Evolutionary conservation across 2,329 filamentous ascomycete species (phyloP), one percentile per base, ranked within the genome.

Genomic region (Ophiostoma ips): DNA sequence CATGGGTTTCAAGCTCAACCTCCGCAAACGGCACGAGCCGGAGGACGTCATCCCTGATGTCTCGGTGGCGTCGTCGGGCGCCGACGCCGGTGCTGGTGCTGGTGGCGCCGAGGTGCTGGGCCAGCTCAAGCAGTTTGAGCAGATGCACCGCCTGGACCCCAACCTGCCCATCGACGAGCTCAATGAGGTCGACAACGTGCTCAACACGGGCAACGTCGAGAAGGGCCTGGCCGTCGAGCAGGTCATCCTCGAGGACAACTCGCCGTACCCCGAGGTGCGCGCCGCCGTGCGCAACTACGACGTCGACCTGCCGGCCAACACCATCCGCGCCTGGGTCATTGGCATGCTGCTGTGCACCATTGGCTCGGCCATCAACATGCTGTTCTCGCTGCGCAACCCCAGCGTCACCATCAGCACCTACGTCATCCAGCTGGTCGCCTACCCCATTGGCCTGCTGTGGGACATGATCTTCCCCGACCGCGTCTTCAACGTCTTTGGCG

Each of bases 201-300:
- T 80, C 43, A 64, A 70, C 38, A 71, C 70, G 2, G 68, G 71
- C 52, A 74, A 79, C 62, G 67, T 71, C 55, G 74, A 73, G 57
- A 73, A 75, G 61, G 75, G 74, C 50, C 63, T 75, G 46, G 70
- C 72, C 52, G 71, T 81, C 56, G 75, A 79, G 57, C 71, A 75
- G 56, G 73, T 76, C 44, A 64, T 75, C 52, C 68, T 80, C 58
- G 71, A 81, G 59, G 77, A 83, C 51, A 78, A 83, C 61, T 83
- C 79, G 45, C 79, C 79, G 2, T 83, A 83, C 58, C 76, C 77
- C 35, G 79, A 83, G 65, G 77, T 80, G 62, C 56, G 68, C 59
- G 50, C 44, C 33, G 44, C 44, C 28, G 52, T 54, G 28, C 52
- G 52, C 52, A 54, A 53, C 48, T 54, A 54, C 48, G 52, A 54